These are phyloP conservation scores for Xylaria longipes DNA, from an alignment of 495 filamentous ascomycete species.

Conservation along the genomic window DNA sequence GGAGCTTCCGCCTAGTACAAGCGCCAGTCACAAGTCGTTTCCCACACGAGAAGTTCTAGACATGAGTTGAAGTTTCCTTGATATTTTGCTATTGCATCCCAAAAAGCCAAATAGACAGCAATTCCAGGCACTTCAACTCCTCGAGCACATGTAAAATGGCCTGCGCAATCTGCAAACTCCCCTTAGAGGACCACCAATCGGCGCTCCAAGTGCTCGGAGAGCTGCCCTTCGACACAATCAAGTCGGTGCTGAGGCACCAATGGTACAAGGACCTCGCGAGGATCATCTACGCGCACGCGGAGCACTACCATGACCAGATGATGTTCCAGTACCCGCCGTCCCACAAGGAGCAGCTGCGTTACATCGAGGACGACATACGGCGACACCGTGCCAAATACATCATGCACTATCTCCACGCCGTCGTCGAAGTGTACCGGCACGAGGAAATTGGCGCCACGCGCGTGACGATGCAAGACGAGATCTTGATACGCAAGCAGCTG, in stretches of 20 bases:
- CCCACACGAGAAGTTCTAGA: not conserved
- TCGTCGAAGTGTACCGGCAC: conserved; percentile 19
- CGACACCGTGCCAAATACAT: conserved; percentile 24
- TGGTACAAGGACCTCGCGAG: conserved; percentile 39
- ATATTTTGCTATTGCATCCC: not conserved
- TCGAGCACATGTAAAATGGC: conserved; percentile 2
- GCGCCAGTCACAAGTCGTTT: not conserved
- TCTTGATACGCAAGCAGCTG: conserved; percentile 12
- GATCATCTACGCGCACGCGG: conserved; percentile 36
- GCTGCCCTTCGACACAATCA: conserved; percentile 35
- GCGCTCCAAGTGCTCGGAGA: conserved; percentile 33
- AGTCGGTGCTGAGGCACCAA: conserved; percentile 36
- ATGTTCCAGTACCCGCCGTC: conserved; percentile 1
- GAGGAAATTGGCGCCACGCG: conserved; percentile 15
- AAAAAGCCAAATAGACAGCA: not conserved
- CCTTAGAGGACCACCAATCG: conserved; percentile 29
- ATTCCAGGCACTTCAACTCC: not conserved
- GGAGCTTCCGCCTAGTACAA: not conserved
- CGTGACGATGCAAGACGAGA: conserved; percentile 22
- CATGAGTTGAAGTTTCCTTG: not conserved
- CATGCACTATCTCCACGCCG: conserved; percentile 28
- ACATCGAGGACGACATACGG: conserved; percentile 18
- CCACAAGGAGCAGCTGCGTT: conserved; percentile 3
- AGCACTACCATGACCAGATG: conserved; percentile 31
- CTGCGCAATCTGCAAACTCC: conserved; percentile 26